These are phyloP conservation scores for Penstemon davidsonii DNA, from an alignment of 257 asterid species.

Conservation along the genomic window DNA sequence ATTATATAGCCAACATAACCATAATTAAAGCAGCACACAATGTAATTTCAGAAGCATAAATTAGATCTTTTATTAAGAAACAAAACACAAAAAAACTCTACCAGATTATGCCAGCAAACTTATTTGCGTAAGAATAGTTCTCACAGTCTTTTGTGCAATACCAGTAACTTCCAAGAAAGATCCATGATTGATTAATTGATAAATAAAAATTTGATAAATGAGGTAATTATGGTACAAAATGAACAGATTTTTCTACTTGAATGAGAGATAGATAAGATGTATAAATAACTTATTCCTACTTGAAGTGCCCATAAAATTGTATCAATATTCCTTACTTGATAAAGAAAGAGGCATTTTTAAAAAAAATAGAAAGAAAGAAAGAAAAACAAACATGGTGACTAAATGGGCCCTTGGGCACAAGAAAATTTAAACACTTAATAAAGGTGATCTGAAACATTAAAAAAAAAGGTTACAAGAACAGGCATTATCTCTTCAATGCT, in stretches of 20 bases:
- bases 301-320: constrained; percentile 8
- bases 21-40: constrained; percentile 7
- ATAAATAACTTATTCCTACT: background rate
- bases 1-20: constrained; percentile 4
- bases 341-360: constrained; percentile 18
- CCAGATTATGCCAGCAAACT: constrained; percentile 16
- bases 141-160: constrained; percentile 5
- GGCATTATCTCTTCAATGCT: constrained; percentile 16
- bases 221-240: background rate
- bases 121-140: constrained; percentile 9
- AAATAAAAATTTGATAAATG: background rate
- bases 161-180: constrained; percentile 16
- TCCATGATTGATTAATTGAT: background rate
- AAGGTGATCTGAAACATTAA: constrained; percentile 5
- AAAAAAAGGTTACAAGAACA: constrained; percentile 1
- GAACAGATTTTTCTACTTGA: background rate
- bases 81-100: background rate
- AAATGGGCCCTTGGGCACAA: background rate
- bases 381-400: background rate
- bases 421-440: constrained; percentile 3
- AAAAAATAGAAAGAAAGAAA: constrained; percentile 6
- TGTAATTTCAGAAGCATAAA: constrained; percentile 6
- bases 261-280: background rate
- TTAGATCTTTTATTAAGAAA: background rate
- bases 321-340: constrained; percentile 8